Evolutionary conservation across 176 grass and related monocot genomes (phyloP), one percentile per base, ranked within the genome.

Genomic region (Raddia guianensis): DNA sequence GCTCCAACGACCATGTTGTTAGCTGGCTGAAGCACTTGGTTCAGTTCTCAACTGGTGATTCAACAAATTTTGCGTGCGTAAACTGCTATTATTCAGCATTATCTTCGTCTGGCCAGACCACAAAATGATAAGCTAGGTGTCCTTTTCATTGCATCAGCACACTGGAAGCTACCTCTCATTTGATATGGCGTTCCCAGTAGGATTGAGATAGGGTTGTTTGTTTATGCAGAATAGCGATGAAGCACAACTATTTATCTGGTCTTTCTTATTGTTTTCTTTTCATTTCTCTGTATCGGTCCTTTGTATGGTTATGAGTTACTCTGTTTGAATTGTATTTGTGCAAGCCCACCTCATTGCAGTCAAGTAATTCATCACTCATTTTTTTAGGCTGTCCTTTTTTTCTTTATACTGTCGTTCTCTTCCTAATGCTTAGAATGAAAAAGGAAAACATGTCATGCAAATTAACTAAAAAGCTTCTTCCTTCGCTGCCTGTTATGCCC

Each of bases 91-190:
- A 68, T 49, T 42, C 16, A 50, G 40, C 50, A 44, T 13, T 34
- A 18, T 27, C 21, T 51, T 72, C 52, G 60, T 51, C 2, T 46
- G 8, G 45, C 47, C 20, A 13, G 57, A 47, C 49, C 59, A 72
- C 14, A 66, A 60, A 78, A 51, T 61, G 51, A 52, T 70, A 71
- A 65, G 77, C 40, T 77, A 18, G 18, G 53, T 78, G 61, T 90
- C 83, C 7, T 77, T 86, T 72, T 90, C 83, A 61, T 77, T 66
- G 51, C 44, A 42, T 42, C 51, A 78, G 18, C 53, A 6, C 44
- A 60, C 48, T 85, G 57, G 58, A 70, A 58, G 66, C 59, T 49
- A 74, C 54, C 52, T 62, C 34, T 20, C 3, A 3, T 76, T 82
- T 67, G 33, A 32, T 76, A 27, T 33, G 61, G 49, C 65, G 66